These are phyloP conservation scores for Gnomoniopsis smithogilvyi DNA, from an alignment of 2,329 filamentous ascomycete genomes.

Conservation along the genomic window DNA sequence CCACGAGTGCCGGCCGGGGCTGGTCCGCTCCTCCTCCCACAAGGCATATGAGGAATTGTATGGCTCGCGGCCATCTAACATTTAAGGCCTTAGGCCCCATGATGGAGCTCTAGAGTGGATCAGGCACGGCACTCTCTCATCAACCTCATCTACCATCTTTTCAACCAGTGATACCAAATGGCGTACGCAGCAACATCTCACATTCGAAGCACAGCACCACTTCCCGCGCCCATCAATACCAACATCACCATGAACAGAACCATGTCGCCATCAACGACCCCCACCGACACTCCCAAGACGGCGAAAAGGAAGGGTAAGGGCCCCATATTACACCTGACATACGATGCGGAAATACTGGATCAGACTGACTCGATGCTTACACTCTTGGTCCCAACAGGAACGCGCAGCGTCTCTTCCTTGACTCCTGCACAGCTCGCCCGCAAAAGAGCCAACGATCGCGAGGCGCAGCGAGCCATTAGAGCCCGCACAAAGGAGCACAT, in stretches of 20 bases:
- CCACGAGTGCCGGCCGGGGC: slow-evolving; percentile 11
- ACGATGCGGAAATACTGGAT: slow-evolving; percentile 8
- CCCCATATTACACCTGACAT: slow-evolving; percentile 10
- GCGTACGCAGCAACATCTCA: slow-evolving; percentile 20
- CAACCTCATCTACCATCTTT: background rate
- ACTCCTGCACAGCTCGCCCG: slow-evolving; percentile 85
- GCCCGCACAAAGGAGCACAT: slow-evolving; percentile 86
- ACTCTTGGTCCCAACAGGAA: slow-evolving; percentile 35
- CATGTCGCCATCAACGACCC: slow-evolving; percentile 38
- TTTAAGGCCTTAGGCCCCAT: slow-evolving; percentile 10
- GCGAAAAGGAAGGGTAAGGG: slow-evolving; percentile 45
- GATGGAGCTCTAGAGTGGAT: slow-evolving; percentile 6
- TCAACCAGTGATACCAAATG: slow-evolving; percentile 13
- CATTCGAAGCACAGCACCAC: slow-evolving; percentile 17
- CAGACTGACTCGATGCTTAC: slow-evolving; percentile 13
- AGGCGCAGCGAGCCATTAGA: slow-evolving; percentile 83
- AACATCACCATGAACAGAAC: slow-evolving; percentile 22
- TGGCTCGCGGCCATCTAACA: slow-evolving; percentile 6
- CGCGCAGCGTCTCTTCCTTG: slow-evolving; percentile 80
- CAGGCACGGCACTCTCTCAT: background rate
- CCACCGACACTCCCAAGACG: slow-evolving; percentile 39
- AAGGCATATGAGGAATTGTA: background rate
- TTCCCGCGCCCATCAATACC: slow-evolving; percentile 20
- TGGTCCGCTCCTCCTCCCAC: background rate
- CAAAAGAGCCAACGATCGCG: slow-evolving; percentile 88